phyloP scores from a whole-genome alignment of 768 basidiomycete species.

The Leccinum longicurvipes region DNA sequence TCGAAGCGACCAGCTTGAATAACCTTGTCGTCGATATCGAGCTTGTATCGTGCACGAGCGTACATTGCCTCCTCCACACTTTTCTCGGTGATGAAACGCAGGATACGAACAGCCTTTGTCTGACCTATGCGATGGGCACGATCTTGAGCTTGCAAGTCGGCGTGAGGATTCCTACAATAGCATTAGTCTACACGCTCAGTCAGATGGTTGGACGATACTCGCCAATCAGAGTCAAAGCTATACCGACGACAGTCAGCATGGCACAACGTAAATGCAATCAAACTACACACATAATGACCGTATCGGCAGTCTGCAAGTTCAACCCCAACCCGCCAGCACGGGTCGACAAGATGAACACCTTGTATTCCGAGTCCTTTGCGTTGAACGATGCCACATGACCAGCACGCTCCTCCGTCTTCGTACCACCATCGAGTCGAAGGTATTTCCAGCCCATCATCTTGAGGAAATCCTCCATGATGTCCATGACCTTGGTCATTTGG shows the following conservation, averaged over 20 bases:
- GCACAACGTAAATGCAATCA: neutral
- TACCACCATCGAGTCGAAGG: conserved; percentile 93
- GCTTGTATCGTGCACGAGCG: conserved; percentile 90
- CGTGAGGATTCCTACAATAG: conserved; percentile 86
- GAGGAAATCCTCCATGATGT: conserved; percentile 95
- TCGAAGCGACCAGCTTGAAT: conserved; percentile 99
- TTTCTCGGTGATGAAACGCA: conserved; percentile 96
- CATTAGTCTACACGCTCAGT: neutral
- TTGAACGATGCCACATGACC: conserved; percentile 85
- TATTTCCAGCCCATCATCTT: conserved; percentile 84
- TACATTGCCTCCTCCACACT: conserved; percentile 99
- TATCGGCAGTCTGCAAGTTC: conserved; percentile 95
- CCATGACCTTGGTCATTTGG: conserved; percentile 99
- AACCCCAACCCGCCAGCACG: conserved; percentile 91
- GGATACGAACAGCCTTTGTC: conserved; percentile 94
- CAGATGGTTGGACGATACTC: conserved; percentile 4
- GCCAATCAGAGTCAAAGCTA: conserved; percentile 81
- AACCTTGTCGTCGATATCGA: conserved; percentile 98
- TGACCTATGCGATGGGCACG: conserved; percentile 99
- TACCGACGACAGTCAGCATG: conserved; percentile 9
- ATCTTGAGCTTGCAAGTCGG: conserved; percentile 98
- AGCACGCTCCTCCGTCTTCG: conserved; percentile 93
- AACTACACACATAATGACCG: conserved; percentile 81
- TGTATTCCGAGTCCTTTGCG: conserved; percentile 81
- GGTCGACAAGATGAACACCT: conserved; percentile 92